Base-by-base conservation (phyloP, 192 early-diverging fungal species). In the Umbelopsis vinacea region DNA sequence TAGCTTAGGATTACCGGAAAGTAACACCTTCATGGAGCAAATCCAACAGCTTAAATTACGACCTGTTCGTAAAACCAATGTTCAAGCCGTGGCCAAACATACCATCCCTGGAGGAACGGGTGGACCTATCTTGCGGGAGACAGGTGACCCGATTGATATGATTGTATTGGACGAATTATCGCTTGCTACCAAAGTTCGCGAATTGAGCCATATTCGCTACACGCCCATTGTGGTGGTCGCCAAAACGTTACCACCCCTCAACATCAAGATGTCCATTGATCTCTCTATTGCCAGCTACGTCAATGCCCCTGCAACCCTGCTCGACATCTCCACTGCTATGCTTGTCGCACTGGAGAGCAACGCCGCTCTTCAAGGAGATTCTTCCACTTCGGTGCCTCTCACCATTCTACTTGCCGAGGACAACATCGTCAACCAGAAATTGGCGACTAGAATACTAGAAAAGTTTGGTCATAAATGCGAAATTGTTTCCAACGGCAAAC, bases 391-490 rank as follows among this genome's bases (percentile, higher is more conserved):
- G 21, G 84, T 85, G n/a, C 87, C 87, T 9, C 71, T 93, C 71
- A 82, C 91, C 35, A 92, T 96, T 73, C 77, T 96, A 23, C 77
- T 96, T 43, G 93, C 91, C 6, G 94, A 95, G 77, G 94, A 95
- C 71, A 95, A 96, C 66, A 81, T 91, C 54, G 92, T 96, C 53
- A 96, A 96, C 75, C 94, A 93, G 71, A 92, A 92, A 79, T 78
- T 96, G 35, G 92, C 92, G 0, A 82, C 90, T 22, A 86, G 90
- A 40, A 89, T 92, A 37, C 71, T 94, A 66, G 87, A 90, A 76
- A 90, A 90, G 76, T 90, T 88, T 81, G 89, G 92, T 43, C 91
- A 94, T 82, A 88, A 86, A 68, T 90, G 90, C 46, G 83, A 85
- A 55, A 90, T 94, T 50, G 94, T 92, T 5, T 79, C 89, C 38